Percentiles rank a stretch among this genome's conserved stretches.
These are phyloP conservation scores for Ophiostoma sp. DNA, from an alignment of 2,329 filamentous ascomycete species.

Conservation along the genomic window DNA sequence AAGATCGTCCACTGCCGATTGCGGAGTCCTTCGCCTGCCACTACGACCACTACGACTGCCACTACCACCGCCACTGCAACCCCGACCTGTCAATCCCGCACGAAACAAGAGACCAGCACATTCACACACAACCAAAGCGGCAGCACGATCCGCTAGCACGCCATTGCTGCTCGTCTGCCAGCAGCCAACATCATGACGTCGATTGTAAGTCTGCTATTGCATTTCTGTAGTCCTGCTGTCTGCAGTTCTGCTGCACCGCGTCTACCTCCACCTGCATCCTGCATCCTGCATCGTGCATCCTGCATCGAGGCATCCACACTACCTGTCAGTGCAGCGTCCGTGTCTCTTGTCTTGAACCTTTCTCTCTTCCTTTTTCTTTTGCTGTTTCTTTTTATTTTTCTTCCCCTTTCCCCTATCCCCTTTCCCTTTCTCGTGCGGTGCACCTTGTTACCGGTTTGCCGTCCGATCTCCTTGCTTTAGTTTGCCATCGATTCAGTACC, in stretches of 20 bases:
- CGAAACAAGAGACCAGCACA: not conserved
- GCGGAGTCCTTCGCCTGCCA: not conserved
- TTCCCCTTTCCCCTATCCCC: not conserved
- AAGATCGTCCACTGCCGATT: not conserved
- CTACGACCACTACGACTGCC: not conserved
- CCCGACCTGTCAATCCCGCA: not conserved
- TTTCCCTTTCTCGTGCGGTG: no score
- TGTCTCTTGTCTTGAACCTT: not conserved
- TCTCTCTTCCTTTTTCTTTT: not conserved
- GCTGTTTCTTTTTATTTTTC: not conserved
- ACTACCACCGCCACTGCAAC: no score
- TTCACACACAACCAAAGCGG: not conserved
- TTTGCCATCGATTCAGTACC: not conserved
- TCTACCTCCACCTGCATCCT: not conserved
- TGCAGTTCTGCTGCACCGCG: not conserved
- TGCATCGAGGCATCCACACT: constrained; percentile 6
- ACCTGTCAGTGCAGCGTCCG: not conserved
- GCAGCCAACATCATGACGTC: constrained; percentile 10
- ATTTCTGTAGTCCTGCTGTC: not conserved
- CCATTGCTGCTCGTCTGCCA: not conserved
- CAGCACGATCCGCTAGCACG: not conserved
- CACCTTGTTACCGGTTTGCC: constrained; percentile 1
- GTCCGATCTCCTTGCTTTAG: not conserved
- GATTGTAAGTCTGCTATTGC: constrained; percentile 9
- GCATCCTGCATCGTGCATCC: constrained; percentile 4